Evolutionary conservation across 75 land plant species (phyloP).

Genomic region (Picea glauca): DNA sequence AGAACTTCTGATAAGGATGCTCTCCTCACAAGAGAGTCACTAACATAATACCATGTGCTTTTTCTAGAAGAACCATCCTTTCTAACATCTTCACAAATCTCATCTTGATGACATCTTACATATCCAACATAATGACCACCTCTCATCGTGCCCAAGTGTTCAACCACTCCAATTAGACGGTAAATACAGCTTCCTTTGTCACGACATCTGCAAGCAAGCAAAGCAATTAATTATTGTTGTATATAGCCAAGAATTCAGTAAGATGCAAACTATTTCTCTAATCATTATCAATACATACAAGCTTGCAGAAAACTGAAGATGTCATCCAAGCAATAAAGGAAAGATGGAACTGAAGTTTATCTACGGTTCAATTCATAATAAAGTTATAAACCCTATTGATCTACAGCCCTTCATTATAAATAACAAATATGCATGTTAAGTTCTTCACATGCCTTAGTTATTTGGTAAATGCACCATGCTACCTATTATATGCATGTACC

Average conservation of each 20-base stretch:
- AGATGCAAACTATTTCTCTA: background rate
- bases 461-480: background rate
- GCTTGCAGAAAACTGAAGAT: background rate
- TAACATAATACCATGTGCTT: constrained; percentile 67
- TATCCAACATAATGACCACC: constrained; percentile 96
- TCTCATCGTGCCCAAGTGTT: constrained; percentile 90
- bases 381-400: background rate
- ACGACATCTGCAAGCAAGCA: constrained; percentile 35
- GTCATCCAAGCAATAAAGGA: background rate
- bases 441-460: background rate
- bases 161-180: constrained; percentile 77
- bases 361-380: background rate
- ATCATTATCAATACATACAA: background rate
- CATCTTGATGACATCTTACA: constrained; percentile 35
- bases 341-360: background rate
- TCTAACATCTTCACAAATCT: constrained; percentile 14
- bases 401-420: background rate
- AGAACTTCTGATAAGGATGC: constrained; percentile 64
- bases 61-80: constrained; percentile 8
- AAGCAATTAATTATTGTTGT: background rate
- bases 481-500: background rate
- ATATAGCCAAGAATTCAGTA: background rate
- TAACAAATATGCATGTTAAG: background rate
- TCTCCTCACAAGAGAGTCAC: constrained; percentile 69
- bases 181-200: constrained; percentile 40